Evolutionary conservation across 2,329 filamentous ascomycete genomes (phyloP), one percentile per base, ranked within the genome.

Genomic region (Pleurostoma richardsiae): DNA sequence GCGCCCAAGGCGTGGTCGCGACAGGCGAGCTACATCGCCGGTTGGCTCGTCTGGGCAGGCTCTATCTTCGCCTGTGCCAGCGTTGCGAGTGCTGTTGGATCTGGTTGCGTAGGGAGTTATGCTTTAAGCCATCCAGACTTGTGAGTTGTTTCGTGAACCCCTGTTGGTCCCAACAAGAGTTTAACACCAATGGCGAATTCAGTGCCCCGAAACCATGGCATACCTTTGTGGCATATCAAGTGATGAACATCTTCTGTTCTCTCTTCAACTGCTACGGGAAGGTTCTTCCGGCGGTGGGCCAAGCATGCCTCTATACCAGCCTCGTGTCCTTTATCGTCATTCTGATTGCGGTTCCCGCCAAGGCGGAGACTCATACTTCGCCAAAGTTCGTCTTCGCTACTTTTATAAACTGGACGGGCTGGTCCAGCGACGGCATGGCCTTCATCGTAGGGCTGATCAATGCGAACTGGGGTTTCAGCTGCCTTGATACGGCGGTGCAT

Each of bases 31-130:
- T 71, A 69, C 49, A 50, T 62, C 5, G 69, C 68, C 2, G 69
- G 69, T 8, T 77, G 71, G 66, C 68, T 78, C 48, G 73, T 73
- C 2, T 79, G 74, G 67, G 71, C 73, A n/a, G 76, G 74, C 11
- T 67, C 69, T 27, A 70, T 80, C 45, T 79, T 79, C 51, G 77
- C 74, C 6, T 72, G 65, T 52, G 74, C 77, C 19, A 75, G 72
- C 59, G 72, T 77, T 19, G 70, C 73, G 4, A 56, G 79, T 41
- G 70, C 70, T 42, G 60, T 77, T 44, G 74, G 68, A 4, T 67
- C 66, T 52, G 74, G 69, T 3, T 53, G 69, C 38, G 69, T 77
- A 40, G 76, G 76, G 28, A 76, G 74, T 56, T 77, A 70, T 59
- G 72, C 76, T 52, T 56, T 79, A 46, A 61, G 64, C 10, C 72